phyloP scores from a whole-genome alignment of 257 asterid genomes.

The Solanum phureja region DNA sequence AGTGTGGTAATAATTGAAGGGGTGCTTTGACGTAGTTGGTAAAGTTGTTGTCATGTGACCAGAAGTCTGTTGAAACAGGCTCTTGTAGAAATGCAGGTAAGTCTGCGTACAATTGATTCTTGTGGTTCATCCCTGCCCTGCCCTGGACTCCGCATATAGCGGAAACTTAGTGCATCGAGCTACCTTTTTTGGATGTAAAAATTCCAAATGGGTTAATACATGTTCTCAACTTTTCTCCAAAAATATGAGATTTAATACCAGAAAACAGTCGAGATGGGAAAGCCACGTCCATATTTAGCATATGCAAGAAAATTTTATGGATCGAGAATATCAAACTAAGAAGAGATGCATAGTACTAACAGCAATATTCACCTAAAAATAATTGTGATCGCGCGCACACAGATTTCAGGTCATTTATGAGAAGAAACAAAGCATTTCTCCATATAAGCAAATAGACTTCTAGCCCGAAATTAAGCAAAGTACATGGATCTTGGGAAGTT shows the following conservation, averaged over 20 bases:
- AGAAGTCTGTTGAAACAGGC: not conserved
- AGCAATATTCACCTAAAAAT: not conserved
- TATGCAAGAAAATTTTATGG: not conserved
- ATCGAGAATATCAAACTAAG: not conserved
- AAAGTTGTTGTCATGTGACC: not conserved
- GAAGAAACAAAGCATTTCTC: no score
- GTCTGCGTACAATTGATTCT: not conserved
- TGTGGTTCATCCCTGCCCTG: not conserved
- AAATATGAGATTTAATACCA: not conserved
- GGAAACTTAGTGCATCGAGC: not conserved
- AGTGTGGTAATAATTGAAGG: not conserved
- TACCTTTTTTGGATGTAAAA: not conserved
- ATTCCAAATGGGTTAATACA: not conserved
- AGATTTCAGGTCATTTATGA: no score
- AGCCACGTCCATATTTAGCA: not conserved
- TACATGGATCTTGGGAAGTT: not conserved
- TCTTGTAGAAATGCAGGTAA: not conserved
- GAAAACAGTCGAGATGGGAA: not conserved
- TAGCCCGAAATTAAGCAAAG: no score
- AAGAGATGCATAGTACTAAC: not conserved
- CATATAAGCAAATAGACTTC: no score
- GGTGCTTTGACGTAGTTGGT: fast-evolving
- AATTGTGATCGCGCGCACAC: not conserved
- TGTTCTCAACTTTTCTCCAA: not conserved
- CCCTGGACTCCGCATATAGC: not conserved